These are phyloP conservation scores for Fraxinus albicans DNA, from an alignment of 305 asterid genomes.

Conservation along the genomic window DNA sequence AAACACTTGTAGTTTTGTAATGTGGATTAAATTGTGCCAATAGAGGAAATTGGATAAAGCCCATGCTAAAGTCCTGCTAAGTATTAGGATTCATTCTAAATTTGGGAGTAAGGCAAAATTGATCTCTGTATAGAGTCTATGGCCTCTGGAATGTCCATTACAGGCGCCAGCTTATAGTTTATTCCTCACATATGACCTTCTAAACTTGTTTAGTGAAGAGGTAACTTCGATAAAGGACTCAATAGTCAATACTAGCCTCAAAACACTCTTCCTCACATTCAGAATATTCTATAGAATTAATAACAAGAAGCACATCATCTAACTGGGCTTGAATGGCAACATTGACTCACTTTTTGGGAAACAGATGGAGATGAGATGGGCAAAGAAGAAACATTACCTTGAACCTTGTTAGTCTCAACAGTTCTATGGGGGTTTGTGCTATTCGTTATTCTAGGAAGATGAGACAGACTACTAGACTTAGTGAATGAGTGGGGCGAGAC, in stretches of 20 bases:
- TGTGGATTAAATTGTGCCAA: background rate
- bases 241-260: background rate
- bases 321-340: background rate
- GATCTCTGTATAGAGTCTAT: background rate
- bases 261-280: background rate
- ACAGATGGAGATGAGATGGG: background rate
- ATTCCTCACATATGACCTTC: background rate
- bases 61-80: background rate
- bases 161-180: background rate
- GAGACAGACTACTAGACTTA: background rate
- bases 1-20: background rate
- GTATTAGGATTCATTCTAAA: background rate
- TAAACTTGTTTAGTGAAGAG: background rate
- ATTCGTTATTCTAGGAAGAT: background rate
- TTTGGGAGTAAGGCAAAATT: background rate
- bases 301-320: background rate
- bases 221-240: background rate
- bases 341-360: background rate
- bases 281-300: background rate
- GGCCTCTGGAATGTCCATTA: background rate
- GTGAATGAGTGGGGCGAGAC: background rate
- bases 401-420: background rate
- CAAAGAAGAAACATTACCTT: background rate
- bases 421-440: background rate
- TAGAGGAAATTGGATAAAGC: background rate